phyloP scores from a whole-genome alignment of 345 rosid genomes.

The Mangifera indica region DNA sequence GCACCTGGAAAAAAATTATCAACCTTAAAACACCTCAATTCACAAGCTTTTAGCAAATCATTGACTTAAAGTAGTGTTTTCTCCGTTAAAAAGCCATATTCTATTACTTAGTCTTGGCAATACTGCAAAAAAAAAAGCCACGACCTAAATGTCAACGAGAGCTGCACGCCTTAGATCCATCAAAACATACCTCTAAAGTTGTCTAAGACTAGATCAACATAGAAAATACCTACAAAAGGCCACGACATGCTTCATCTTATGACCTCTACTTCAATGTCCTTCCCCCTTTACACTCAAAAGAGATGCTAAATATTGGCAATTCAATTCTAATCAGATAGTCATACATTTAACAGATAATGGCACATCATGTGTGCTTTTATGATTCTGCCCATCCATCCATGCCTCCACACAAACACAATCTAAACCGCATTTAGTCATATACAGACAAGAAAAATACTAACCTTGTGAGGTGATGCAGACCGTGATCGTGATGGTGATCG shows the following conservation, averaged over 20 bases:
- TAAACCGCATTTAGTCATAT: background rate
- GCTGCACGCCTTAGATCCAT: background rate
- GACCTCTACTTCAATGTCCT: background rate
- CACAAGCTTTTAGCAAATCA: background rate
- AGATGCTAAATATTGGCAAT: background rate
- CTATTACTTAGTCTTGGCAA: background rate
- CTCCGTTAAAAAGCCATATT: background rate
- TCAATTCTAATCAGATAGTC: background rate
- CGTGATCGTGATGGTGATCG: background rate
- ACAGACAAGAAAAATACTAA: background rate
- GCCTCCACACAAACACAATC: background rate
- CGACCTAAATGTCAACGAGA: background rate
- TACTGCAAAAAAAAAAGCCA: background rate
- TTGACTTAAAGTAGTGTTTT: background rate
- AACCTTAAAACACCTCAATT: background rate
- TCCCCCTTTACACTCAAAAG: background rate
- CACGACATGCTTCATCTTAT: background rate
- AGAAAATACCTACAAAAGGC: background rate
- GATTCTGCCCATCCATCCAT: background rate
- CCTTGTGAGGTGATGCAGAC: constrained; percentile 4
- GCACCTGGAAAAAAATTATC: background rate
- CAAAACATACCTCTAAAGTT: background rate
- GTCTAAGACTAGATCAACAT: background rate
- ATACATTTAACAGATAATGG: background rate
- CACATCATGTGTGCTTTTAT: background rate